Conservation (phyloP, 2,329 filamentous ascomycete genomes). For the Gnomoniopsis smithogilvyi region DNA sequence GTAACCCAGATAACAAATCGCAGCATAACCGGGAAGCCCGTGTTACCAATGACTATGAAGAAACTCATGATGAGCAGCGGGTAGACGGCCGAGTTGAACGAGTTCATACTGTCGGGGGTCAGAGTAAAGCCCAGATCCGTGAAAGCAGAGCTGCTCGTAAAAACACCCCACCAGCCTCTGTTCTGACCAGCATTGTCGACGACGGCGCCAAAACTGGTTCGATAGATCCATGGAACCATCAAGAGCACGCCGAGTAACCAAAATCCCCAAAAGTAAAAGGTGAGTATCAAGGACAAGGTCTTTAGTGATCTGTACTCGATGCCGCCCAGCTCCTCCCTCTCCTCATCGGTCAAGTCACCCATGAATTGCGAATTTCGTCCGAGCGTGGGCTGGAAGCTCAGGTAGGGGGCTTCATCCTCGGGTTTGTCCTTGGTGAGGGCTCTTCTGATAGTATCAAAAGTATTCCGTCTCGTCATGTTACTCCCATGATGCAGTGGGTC, state of each 20-base stretch:
- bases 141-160: constrained; percentile 83
- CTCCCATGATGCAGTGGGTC: constrained; percentile 37
- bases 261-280: constrained; percentile 80
- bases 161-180: constrained; percentile 87
- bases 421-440: constrained; percentile 51
- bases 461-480: constrained; percentile 40
- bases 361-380: constrained; percentile 92
- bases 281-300: constrained; percentile 74
- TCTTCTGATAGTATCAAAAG: constrained; percentile 56
- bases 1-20: constrained; percentile 86
- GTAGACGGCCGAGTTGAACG: constrained; percentile 75
- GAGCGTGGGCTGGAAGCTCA: constrained; percentile 91
- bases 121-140: constrained; percentile 94
- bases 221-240: constrained; percentile 76
- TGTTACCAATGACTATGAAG: constrained; percentile 92
- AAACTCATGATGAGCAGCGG: constrained; percentile 77
- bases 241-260: constrained; percentile 72
- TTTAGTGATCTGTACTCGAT: constrained; percentile 95
- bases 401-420: constrained; percentile 71
- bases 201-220: constrained; percentile 58
- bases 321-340: constrained; percentile 90
- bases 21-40: constrained; percentile 91
- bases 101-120: constrained; percentile 90
- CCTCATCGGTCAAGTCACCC: constrained; percentile 76
- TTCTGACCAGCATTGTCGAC: constrained; percentile 61